A percentile compares a stretch with the other conserved stretches of the same genome.
Evolutionary conservation across 805 yeast genomes (phyloP).

Genomic region (Priceomyces melissophilus): DNA sequence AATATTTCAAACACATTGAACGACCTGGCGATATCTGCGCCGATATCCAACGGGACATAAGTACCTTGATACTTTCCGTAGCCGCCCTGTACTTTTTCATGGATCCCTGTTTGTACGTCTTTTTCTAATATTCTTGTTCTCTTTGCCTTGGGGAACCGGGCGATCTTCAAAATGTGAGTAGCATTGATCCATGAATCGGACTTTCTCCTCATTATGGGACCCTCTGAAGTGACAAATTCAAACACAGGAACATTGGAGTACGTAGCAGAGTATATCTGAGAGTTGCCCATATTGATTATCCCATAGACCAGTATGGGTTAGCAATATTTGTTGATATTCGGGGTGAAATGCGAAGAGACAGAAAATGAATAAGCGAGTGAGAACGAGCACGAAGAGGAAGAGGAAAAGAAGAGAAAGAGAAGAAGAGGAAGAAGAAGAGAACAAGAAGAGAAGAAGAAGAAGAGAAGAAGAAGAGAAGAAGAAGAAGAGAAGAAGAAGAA

Average conservation of each 20-base stretch:
- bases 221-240: constrained; percentile 65
- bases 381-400: too few relatives aligned
- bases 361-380: too few relatives aligned
- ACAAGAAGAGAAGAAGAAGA: too few relatives aligned
- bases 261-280: constrained; percentile 63
- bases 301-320: too few relatives aligned
- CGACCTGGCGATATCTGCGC: constrained; percentile 35
- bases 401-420: too few relatives aligned
- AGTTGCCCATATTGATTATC: constrained; percentile 11
- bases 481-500: too few relatives aligned
- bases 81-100: constrained; percentile 72
- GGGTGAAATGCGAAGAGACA: too few relatives aligned
- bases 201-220: constrained; percentile 67
- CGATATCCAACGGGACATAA: constrained; percentile 41
- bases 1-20: constrained; percentile 51
- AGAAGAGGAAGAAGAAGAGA: too few relatives aligned
- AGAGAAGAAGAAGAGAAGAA: too few relatives aligned
- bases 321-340: too few relatives aligned
- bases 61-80: constrained; percentile 64
- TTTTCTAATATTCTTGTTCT: constrained; percentile 61
- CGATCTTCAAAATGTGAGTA: constrained; percentile 66
- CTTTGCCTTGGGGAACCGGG: constrained; percentile 62
- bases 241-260: constrained; percentile 71
- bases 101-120: constrained; percentile 60
- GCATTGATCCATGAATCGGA: constrained; percentile 67